These are phyloP conservation scores for Solanum hybrid DNA, from an alignment of 305 asterid genomes.

Conservation along the genomic window DNA sequence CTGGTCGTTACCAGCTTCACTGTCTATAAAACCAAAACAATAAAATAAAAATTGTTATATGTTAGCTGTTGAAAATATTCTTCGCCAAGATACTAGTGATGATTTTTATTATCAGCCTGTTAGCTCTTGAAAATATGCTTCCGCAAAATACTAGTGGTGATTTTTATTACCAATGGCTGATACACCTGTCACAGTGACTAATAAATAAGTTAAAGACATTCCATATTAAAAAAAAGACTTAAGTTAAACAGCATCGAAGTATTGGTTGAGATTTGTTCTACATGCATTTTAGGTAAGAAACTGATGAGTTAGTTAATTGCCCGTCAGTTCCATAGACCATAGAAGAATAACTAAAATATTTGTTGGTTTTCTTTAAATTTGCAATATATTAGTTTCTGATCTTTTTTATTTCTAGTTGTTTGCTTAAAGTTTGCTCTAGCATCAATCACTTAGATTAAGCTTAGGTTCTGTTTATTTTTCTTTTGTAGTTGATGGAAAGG, in stretches of 20 bases:
- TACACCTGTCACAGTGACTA: neutral
- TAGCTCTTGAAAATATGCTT: neutral
- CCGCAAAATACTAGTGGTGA: slow-evolving; percentile 12
- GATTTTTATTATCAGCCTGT: neutral
- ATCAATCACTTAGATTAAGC: neutral
- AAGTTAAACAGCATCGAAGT: neutral
- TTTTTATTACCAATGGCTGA: neutral
- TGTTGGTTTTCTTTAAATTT: neutral
- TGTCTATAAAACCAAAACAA: neutral
- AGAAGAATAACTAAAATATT: neutral
- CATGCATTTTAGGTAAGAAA: neutral
- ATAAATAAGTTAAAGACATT: neutral
- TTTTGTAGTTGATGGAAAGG: slow-evolving; percentile 68
- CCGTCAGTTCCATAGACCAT: neutral
- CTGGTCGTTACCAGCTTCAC: neutral
- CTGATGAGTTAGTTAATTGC: neutral
- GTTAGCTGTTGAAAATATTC: neutral
- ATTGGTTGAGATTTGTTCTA: neutral
- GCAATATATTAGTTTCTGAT: neutral
- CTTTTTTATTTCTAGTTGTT: neutral
- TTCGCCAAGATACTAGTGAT: neutral
- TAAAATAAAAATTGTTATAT: neutral
- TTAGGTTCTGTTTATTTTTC: neutral
- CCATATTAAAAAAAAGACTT: neutral
- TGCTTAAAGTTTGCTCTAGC: neutral